These are phyloP conservation scores for Eutrema salsugineum DNA, from an alignment of 441 rosid genomes.

Conservation along the genomic window DNA sequence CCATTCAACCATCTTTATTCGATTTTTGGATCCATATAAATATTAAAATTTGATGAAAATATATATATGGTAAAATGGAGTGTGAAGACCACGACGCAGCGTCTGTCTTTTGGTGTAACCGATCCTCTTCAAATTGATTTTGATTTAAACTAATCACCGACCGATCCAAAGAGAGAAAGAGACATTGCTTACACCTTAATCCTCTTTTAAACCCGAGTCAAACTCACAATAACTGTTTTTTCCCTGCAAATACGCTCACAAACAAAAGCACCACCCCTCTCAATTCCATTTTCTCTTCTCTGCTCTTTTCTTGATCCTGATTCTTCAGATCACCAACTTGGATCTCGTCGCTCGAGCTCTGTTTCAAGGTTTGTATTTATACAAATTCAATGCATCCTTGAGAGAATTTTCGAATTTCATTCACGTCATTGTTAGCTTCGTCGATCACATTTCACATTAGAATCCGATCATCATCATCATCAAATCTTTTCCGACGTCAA, in stretches of 20 bases:
- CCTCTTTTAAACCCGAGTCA: slow-evolving; percentile 25
- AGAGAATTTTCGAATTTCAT: not conserved
- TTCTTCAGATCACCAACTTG: slow-evolving; percentile 6
- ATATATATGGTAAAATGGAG: not conserved
- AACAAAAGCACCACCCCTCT: not conserved
- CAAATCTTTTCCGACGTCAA: not conserved
- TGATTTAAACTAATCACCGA: slow-evolving; percentile 34
- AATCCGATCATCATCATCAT: slow-evolving; percentile 4
- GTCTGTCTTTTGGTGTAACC: slow-evolving; percentile 30
- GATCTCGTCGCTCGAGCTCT: not conserved
- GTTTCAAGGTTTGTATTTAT: slow-evolving; percentile 19
- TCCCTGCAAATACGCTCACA: not conserved
- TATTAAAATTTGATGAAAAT: not conserved
- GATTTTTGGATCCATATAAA: not conserved
- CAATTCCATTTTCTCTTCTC: not conserved
- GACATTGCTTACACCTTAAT: not conserved
- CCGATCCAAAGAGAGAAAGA: slow-evolving; percentile 8
- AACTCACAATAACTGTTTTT: slow-evolving; percentile 7
- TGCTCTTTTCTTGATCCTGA: not conserved
- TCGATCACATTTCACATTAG: not conserved
- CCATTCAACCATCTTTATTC: not conserved
- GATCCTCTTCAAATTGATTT: not conserved
- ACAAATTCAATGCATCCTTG: not conserved
- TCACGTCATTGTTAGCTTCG: not conserved
- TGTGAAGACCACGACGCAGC: slow-evolving; percentile 23